A percentile compares a stretch with the other conserved stretches of the same genome.
phyloP scores from a whole-genome alignment of 768 basidiomycete species.

The Lentinula guzmanii region DNA sequence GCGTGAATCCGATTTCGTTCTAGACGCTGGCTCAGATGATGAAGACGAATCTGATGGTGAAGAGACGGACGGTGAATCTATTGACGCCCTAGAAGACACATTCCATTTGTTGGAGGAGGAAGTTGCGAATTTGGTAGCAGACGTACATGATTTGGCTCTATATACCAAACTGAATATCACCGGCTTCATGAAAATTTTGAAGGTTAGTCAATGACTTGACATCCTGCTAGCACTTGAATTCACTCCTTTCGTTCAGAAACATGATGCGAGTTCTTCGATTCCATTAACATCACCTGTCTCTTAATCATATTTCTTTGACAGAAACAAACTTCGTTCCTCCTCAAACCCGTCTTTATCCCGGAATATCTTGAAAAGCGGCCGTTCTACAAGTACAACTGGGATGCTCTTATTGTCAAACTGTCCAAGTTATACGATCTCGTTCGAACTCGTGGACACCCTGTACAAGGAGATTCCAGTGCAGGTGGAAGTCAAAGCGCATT shows the following conservation, averaged over 20 bases:
- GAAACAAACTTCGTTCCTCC: conserved; percentile 86
- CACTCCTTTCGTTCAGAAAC: conserved; percentile 54
- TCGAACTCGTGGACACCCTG: conserved; percentile 90
- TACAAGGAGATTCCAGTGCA: conserved; percentile 88
- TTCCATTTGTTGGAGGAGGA: conserved; percentile 90
- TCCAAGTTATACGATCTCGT: conserved; percentile 94
- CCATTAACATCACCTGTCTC: background rate
- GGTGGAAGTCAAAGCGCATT: conserved; percentile 97
- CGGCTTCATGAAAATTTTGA: conserved; percentile 97
- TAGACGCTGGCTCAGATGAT: conserved; percentile 70
- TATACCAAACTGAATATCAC: conserved; percentile 97
- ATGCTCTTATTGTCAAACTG: conserved; percentile 91
- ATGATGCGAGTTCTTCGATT: conserved; percentile 57
- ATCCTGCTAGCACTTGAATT: conserved; percentile 4
- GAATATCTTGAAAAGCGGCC: conserved; percentile 91
- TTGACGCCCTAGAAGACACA: conserved; percentile 75
- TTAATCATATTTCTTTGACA: conserved; percentile 24
- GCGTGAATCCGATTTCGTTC: conserved; percentile 32
- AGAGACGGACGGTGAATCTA: conserved; percentile 45
- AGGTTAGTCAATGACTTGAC: conserved; percentile 39
- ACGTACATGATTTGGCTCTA: conserved; percentile 85
- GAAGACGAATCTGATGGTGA: conserved; percentile 44
- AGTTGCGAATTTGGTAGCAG: conserved; percentile 90
- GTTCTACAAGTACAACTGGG: conserved; percentile 97
- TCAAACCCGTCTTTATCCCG: conserved; percentile 86